These are phyloP conservation scores for Botrytis byssoidea DNA, from an alignment of 2,329 filamentous ascomycete species.

Conservation along the genomic window DNA sequence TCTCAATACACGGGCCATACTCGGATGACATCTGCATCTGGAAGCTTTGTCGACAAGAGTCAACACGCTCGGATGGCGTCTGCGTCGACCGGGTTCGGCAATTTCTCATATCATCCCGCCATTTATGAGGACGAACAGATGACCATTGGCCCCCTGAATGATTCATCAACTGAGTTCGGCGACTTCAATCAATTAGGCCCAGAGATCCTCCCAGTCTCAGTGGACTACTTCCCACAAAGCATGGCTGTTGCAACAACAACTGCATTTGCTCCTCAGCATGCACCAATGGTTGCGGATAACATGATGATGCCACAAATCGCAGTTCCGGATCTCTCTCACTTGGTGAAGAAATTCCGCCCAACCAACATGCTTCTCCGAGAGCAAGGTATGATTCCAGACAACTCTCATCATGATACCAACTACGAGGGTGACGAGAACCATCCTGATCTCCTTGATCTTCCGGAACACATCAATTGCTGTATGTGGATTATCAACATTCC, in stretches of 20 bases:
- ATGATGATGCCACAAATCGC: rapidly evolving
- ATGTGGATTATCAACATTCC: conserved; percentile 31
- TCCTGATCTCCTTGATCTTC: conserved; percentile 21
- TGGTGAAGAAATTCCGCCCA: conserved; percentile 9
- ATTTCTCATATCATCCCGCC: background rate
- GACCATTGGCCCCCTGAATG: background rate
- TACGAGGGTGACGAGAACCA: conserved; percentile 14
- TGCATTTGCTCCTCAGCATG: background rate
- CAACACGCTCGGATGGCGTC: background rate
- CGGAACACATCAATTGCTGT: conserved; percentile 28
- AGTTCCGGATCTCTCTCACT: background rate
- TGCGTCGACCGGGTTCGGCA: background rate
- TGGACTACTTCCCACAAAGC: background rate
- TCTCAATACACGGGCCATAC: background rate
- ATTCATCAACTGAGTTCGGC: background rate
- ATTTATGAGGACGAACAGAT: background rate
- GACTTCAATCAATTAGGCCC: background rate
- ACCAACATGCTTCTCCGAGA: conserved; percentile 20
- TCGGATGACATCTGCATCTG: background rate
- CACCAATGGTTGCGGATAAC: background rate
- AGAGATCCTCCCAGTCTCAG: background rate
- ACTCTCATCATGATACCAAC: background rate
- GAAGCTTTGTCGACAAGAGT: background rate
- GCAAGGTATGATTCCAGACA: background rate
- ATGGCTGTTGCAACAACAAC: background rate